A percentile compares a stretch with the other conserved stretches of the same genome.
Conservation (phyloP, 257 asterid species). For the Solanum lycopersicoides region DNA sequence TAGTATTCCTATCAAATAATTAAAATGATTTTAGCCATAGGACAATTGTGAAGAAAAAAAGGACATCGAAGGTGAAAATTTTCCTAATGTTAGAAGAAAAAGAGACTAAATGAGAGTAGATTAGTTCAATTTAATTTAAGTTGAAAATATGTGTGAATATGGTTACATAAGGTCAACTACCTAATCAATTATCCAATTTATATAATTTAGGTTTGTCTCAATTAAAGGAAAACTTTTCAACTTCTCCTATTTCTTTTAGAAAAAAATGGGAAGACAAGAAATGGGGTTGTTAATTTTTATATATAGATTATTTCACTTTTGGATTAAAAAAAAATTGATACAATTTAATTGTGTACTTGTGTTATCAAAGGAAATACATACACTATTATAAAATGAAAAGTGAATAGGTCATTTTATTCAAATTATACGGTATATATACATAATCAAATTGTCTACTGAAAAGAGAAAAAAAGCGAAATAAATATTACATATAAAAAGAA, state of each 20-base stretch:
- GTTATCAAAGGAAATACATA: background rate
- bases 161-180: slow-evolving; percentile 2
- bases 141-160: background rate
- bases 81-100: background rate
- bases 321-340: background rate
- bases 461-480: too few relatives aligned
- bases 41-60: background rate
- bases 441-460: background rate
- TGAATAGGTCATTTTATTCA: background rate
- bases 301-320: background rate
- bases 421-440: background rate
- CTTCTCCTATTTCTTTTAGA: background rate
- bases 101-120: background rate
- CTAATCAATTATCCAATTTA: background rate
- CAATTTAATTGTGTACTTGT: background rate
- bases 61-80: background rate
- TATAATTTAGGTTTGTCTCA: background rate
- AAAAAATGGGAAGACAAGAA: background rate
- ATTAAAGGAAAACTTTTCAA: background rate
- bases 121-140: background rate
- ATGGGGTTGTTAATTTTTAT: background rate
- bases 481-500: background rate
- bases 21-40: background rate
- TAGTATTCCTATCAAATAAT: background rate
- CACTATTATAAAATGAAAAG: background rate